Evolutionary conservation across 2,329 filamentous ascomycete genomes (phyloP).

Genomic region (Colletotrichum sublineola): DNA sequence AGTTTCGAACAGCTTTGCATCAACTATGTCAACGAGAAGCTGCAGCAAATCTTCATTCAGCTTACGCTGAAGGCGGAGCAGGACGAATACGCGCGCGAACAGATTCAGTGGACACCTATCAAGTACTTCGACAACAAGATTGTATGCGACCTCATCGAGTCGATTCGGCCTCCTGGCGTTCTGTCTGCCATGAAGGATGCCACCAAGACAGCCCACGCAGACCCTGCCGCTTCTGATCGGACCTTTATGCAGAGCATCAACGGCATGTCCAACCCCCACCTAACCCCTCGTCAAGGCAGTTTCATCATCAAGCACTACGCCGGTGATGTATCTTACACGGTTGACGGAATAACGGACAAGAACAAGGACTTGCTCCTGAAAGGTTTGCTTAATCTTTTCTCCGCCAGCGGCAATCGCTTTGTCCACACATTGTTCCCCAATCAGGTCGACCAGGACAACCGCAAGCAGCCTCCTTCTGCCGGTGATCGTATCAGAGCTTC

Average conservation of each 20-base stretch:
- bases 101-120: conserved; percentile 99
- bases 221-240: conserved; percentile 92
- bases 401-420: conserved; percentile 86
- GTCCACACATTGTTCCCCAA: conserved; percentile 91
- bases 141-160: conserved; percentile 96
- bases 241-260: conserved; percentile 96
- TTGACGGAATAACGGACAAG: conserved; percentile 98
- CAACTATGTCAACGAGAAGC: conserved; percentile 99
- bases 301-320: conserved; percentile 99
- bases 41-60: conserved; percentile 99
- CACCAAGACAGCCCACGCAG: conserved; percentile 97
- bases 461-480: conserved; percentile 91
- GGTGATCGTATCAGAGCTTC: conserved; percentile 97
- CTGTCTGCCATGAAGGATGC: conserved; percentile 98
- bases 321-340: conserved; percentile 93
- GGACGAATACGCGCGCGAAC: conserved; percentile 94
- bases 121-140: conserved; percentile 99
- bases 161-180: conserved; percentile 88
- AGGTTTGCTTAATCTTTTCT: conserved; percentile 89
- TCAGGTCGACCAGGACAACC: conserved; percentile 95
- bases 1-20: conserved; percentile 99
- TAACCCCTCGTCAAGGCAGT: conserved; percentile 91
- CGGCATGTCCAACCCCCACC: conserved; percentile 90
- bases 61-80: conserved; percentile 96
- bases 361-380: conserved; percentile 98